Conservation (phyloP, 2,329 filamentous ascomycete genomes). For the Phaeosphaeria sp. region DNA sequence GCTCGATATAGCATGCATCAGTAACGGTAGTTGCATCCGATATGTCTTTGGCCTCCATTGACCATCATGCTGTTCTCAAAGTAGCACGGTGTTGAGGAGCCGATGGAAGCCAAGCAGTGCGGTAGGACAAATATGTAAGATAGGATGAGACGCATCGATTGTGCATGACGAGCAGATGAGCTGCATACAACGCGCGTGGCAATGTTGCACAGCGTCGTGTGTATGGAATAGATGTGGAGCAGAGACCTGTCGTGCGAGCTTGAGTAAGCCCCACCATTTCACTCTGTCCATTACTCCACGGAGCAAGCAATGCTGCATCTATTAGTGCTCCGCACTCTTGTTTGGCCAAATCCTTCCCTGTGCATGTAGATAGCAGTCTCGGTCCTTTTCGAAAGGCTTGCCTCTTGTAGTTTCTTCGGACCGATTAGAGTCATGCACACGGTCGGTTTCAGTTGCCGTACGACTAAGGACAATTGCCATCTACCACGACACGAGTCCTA, state of each 20-base stretch:
- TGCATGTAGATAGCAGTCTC: background rate
- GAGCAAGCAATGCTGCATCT: conserved; percentile 1
- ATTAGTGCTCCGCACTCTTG: background rate
- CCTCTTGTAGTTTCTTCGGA: background rate
- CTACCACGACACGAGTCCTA: background rate
- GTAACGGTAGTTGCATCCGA: background rate
- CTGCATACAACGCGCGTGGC: background rate
- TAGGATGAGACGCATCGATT: background rate
- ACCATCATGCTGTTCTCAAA: background rate
- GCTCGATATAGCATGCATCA: background rate
- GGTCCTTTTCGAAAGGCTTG: background rate
- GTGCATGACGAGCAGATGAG: background rate
- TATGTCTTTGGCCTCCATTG: background rate
- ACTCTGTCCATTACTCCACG: background rate
- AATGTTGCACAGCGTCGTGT: background rate
- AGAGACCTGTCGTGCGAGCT: background rate
- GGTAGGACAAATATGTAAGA: background rate
- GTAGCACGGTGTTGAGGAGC: background rate
- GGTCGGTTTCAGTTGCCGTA: background rate
- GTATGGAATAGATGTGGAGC: background rate
- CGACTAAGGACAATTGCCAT: background rate
- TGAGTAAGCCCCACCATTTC: background rate
- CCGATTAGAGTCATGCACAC: background rate
- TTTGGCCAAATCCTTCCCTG: background rate
- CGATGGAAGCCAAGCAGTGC: background rate